Base-by-base conservation (phyloP, 2,329 filamentous ascomycete species). In the Aureobasidium melanogenum region DNA sequence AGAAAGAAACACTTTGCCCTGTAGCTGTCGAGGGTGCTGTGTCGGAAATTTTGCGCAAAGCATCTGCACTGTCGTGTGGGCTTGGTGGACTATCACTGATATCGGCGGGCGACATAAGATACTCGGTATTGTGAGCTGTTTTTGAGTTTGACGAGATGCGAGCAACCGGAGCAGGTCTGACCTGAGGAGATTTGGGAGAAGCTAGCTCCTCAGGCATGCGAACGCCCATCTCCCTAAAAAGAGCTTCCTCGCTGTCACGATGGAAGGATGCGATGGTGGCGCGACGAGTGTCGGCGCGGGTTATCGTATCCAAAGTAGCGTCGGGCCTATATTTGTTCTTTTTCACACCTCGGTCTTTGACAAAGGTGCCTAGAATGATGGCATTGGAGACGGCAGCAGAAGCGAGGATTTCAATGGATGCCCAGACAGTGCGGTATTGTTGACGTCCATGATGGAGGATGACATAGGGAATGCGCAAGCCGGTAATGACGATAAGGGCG, bases 221-320 rank as follows among this genome's bases (percentile, higher is more conserved):
- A 41, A 93, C 84, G 8, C 93, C 92, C 3, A 96, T 69, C 63
- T 87, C 89, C 55, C 88, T 81, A 5, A 95, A 91, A 1, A 97
- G 82, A 70, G 97, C 91, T 69, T 95, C 91, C 68, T 97, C 93
- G 67, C 91, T 96, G 46, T 90, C 91, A 86, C 89, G 93, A 26
- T 59, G 56, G 61, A 89, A 84, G 10, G 57, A 55, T 77, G 81
- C 64, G 80, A 77, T 64, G 73, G 88, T 91, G 43, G 84, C 84
- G 46, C 82, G 81, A 4, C 82, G 76, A 14, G 80, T 76, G 1
- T 86, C 84, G 17, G 80, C 80, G 64, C 84, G 82, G 59, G 79
- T 77, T 60, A 77, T 75, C 60, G 76, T 77, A 65, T 84, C 81
- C 41, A 74, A 76, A 3, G 79, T 76, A 17, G 80, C 84, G 15